A percentile compares a stretch with the other conserved stretches of the same genome.
phyloP scores from a whole-genome alignment of 495 filamentous ascomycete species.

The Penicillium robsamsonii region DNA sequence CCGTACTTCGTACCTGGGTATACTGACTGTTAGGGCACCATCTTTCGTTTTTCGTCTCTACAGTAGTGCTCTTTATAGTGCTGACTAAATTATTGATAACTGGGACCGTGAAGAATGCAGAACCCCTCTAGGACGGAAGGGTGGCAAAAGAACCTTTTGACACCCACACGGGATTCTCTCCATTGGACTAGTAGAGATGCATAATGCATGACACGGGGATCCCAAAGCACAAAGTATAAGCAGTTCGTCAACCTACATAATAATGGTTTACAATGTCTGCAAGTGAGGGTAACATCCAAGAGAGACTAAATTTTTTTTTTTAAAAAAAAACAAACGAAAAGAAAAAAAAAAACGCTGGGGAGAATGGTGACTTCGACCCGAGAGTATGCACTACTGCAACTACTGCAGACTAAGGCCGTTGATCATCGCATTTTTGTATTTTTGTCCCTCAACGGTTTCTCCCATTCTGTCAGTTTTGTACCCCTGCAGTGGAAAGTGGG shows the following conservation, averaged over 20 bases:
- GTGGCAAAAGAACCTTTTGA: neutral
- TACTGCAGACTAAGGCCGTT: neutral
- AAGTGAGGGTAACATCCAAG: neutral
- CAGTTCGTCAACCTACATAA: neutral
- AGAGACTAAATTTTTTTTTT: no score
- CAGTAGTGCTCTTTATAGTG: neutral
- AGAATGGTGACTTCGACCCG: neutral
- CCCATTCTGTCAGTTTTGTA: no score
- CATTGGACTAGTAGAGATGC: neutral
- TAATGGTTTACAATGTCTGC: neutral
- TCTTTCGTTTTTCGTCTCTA: neutral
- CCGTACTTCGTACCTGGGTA: neutral
- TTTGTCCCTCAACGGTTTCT: neutral
- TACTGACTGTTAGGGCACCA: neutral
- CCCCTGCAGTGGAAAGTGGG: no score
- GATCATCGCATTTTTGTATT: conserved; percentile 1
- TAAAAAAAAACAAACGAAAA: neutral
- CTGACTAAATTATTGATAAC: neutral
- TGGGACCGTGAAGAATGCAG: conserved; percentile 6
- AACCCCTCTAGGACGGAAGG: neutral
- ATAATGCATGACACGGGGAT: conserved; percentile 6
- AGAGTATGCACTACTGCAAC: neutral
- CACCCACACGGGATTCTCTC: neutral
- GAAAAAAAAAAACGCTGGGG: neutral
- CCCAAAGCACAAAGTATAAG: neutral